These are phyloP conservation scores for Hymenoscyphus fraxineus DNA, from an alignment of 2,329 filamentous ascomycete species.

Conservation along the genomic window DNA sequence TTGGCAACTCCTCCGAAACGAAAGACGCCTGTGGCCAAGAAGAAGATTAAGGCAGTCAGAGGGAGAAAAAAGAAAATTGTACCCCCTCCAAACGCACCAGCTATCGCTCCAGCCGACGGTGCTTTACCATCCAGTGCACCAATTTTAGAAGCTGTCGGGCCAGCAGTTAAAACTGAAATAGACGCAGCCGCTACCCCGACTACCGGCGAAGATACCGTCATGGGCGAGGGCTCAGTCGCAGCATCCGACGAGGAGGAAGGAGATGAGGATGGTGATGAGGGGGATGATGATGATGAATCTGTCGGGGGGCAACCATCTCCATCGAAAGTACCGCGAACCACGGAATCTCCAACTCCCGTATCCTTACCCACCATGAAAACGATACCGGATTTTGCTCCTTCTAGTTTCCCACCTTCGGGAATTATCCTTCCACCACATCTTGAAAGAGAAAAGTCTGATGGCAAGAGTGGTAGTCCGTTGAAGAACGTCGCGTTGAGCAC, in stretches of 20 bases:
- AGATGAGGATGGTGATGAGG: constrained; percentile 40
- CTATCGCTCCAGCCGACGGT: constrained; percentile 13
- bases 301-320: constrained; percentile 30
- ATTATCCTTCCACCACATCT: constrained; percentile 15
- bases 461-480: constrained; percentile 30
- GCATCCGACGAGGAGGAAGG: constrained; percentile 31
- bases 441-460: constrained; percentile 21
- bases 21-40: constrained; percentile 55
- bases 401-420: constrained; percentile 15
- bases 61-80: constrained; percentile 67
- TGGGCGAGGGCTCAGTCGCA: constrained; percentile 31
- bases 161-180: constrained; percentile 26
- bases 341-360: constrained; percentile 18
- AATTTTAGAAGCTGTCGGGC: constrained; percentile 5
- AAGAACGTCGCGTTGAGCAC: constrained; percentile 30
- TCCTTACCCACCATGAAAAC: constrained; percentile 14
- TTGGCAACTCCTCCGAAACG: constrained; percentile 48
- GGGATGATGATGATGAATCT: constrained; percentile 47
- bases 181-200: constrained; percentile 14
- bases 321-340: constrained; percentile 28
- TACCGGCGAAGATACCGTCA: constrained; percentile 33
- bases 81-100: constrained; percentile 29
- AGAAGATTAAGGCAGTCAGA: constrained; percentile 75
- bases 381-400: constrained; percentile 15
- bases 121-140: constrained; percentile 7